These are phyloP conservation scores for Phytophthora pisi DNA, from an alignment of 352 stramenopile species.

Conservation along the genomic window DNA sequence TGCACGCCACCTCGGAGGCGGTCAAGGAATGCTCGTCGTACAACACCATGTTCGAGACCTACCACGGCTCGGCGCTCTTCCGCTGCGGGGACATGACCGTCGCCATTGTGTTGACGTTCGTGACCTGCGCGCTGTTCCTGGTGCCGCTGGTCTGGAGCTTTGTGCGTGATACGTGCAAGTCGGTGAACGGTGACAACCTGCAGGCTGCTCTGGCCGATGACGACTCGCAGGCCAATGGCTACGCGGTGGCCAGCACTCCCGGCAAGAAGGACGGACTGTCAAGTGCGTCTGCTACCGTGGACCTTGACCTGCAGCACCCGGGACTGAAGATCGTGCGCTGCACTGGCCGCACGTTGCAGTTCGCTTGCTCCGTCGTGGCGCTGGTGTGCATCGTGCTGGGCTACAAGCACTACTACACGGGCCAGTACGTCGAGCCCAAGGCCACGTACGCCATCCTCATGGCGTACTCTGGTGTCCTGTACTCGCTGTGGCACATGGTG, in stretches of 20 bases:
- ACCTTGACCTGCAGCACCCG: slow-evolving; percentile 34
- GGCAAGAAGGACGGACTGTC: slow-evolving; percentile 29
- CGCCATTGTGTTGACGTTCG: slow-evolving; percentile 47
- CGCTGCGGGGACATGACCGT: slow-evolving; percentile 49
- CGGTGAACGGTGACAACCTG: slow-evolving; percentile 28
- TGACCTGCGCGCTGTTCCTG: slow-evolving; percentile 43
- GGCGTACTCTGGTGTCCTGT: slow-evolving; percentile 46
- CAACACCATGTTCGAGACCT: slow-evolving; percentile 50
- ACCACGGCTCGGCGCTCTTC: slow-evolving; percentile 50
- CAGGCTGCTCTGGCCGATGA: slow-evolving; percentile 30
- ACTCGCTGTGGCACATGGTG: slow-evolving; percentile 52
- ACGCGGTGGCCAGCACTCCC: slow-evolving; percentile 33
- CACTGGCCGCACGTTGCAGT: slow-evolving; percentile 38
- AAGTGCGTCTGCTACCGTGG: slow-evolving; percentile 11
- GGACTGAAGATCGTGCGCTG: slow-evolving; percentile 39
- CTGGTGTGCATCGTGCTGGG: slow-evolving; percentile 37
- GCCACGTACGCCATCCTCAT: slow-evolving; percentile 50
- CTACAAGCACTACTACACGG: slow-evolving; percentile 57
- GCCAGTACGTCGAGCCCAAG: slow-evolving; percentile 50
- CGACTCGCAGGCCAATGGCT: slow-evolving; percentile 35
- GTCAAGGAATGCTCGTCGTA: slow-evolving; percentile 46
- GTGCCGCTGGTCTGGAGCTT: slow-evolving; percentile 45
- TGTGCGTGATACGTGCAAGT: slow-evolving; percentile 28
- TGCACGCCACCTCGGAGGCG: slow-evolving; percentile 37
- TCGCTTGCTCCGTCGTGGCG: slow-evolving; percentile 37